Evolutionary conservation across 2,329 filamentous ascomycete genomes (phyloP), one percentile per base, ranked within the genome.

Genomic region (Nannizziopsis arthrosporioides): DNA sequence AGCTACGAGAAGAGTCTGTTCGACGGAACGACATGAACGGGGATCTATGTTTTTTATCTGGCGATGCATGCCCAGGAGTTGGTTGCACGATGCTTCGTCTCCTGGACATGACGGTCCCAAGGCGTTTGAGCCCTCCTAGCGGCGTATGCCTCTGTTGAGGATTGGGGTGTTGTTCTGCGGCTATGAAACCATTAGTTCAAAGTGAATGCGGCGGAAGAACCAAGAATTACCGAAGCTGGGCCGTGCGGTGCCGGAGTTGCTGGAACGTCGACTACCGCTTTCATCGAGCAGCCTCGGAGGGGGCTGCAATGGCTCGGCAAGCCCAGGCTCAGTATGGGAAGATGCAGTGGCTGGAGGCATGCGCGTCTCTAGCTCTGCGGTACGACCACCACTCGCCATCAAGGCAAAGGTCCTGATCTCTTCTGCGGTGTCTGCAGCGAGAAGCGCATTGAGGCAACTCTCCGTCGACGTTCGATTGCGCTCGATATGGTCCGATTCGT

Each of bases 401-500:
- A 64, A 60, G 19, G 65, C 62, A 56, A 68, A 68, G 9, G 64
- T 66, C 47, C 66, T 82, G 53, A 98, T 90, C 69, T 98, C 92
- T 60, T 84, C 84, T 14, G 81, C 78, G 0, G 89, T 94, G 62
- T 86, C 83, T 37, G 95, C 80, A 62, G 94, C 92, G 44, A 98
- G 73, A 56, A 96, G 74, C 7, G 82, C 75, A 55, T 86, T 87
- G 49, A 98, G 70, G 19, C 86, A 86, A 52, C 82, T 80, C 62
- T 92, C 88, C 19, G 87, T 81, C 10, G 82, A 80, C 51, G 79
- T 72, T 53, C 86, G 80, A 52, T 76, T 81, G 49, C 84, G 78
- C 64, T 94, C 85, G 12, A 90, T 80, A 56, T 85, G 80, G 61
- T 98, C 92, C 22, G 86, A 78, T 64, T 96, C 90, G 62, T 94